Evolutionary conservation across 2,329 filamentous ascomycete genomes (phyloP), one percentile per base, ranked within the genome.

Genomic region (Alternaria triticina): DNA sequence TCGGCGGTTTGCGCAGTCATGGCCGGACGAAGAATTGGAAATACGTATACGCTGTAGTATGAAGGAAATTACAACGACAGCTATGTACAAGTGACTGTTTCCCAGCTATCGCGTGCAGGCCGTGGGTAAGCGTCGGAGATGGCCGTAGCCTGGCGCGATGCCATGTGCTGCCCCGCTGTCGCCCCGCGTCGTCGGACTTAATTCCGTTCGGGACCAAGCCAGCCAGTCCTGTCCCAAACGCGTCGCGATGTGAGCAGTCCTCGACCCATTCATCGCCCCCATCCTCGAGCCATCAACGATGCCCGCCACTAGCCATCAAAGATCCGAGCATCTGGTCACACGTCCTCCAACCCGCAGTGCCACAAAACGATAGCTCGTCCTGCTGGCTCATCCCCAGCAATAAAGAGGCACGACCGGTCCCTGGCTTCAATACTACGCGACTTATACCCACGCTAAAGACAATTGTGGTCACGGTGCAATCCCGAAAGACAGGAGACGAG

Each of bases 1-100:
- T 76, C 62, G 3, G 62, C 47, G 2, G 57, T 56, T 52, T 64
- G 56, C 12, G 64, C 62, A 52, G 68, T 61, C 72, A 77, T 77
- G 9, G 13, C 27, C 22, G 22, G 12, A 9, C 15, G 5, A 15
- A 46, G 23, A 15, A 33, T 4, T 27, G 25, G 17, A 5, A 12
- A 20, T 13, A 27, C 25, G 40, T 17, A 25, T 56, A 25, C 17
- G 23, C 25, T 46, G 36, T 54, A 11, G 25, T 44, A 55, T 50
- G 57, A 22, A 33, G 33, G 23, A 15, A 52, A 22, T 9, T 6
- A 27, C 13, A 46, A 47, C 8, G 40, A 46, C n/a, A 43, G 43
- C 15, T 23, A 25, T 30, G 44, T 15, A 45, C 15, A 13, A 51
- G 17, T 22, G 12, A 46, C 25, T 46, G 54, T 56, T 15, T 10